These are phyloP conservation scores for Gonapodya prolifera DNA, from an alignment of 192 early-diverging fungal genomes.

Conservation along the genomic window DNA sequence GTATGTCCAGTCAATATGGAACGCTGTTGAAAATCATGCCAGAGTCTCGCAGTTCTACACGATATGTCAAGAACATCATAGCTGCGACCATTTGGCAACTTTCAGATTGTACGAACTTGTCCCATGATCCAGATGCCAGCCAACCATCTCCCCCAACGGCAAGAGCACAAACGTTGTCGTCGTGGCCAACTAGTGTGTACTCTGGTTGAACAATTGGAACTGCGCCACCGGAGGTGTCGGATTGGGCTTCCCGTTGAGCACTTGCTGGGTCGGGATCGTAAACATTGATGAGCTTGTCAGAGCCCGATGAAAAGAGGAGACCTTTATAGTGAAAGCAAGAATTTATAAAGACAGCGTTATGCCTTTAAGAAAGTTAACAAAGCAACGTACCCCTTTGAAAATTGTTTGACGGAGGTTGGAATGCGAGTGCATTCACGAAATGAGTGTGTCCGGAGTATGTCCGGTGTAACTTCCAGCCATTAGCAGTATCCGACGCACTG, in stretches of 20 bases:
- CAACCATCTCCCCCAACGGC: slow-evolving; percentile 41
- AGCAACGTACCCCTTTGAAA: slow-evolving; percentile 44
- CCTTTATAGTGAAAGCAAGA: slow-evolving; percentile 26
- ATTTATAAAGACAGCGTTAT: slow-evolving; percentile 7
- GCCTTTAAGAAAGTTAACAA: neutral
- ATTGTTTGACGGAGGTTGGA: slow-evolving; percentile 37
- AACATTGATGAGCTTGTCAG: slow-evolving; percentile 71
- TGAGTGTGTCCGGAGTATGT: slow-evolving; percentile 53
- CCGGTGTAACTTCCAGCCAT: slow-evolving; percentile 35
- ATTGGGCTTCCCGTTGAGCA: neutral
- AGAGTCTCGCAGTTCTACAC: slow-evolving; percentile 73
- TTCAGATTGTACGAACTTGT: slow-evolving; percentile 47
- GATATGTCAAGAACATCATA: neutral
- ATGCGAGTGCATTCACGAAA: slow-evolving; percentile 66
- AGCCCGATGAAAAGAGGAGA: slow-evolving; percentile 67
- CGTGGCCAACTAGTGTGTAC: slow-evolving; percentile 64
- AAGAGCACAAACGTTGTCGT: slow-evolving; percentile 76
- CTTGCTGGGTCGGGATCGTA: slow-evolving; percentile 42
- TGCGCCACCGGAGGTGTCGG: neutral
- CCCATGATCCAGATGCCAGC: slow-evolving; percentile 96
- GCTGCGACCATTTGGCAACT: neutral
- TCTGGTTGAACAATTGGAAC: slow-evolving; percentile 37
- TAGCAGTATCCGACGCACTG: slow-evolving; percentile 4
- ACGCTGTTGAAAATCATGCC: slow-evolving; percentile 64
- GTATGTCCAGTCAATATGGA: slow-evolving; percentile 63